Percentiles rank a stretch among this genome's conserved stretches.
Evolutionary conservation across 352 stramenopile genomes (phyloP).

Genomic region (Pythium volutum): DNA sequence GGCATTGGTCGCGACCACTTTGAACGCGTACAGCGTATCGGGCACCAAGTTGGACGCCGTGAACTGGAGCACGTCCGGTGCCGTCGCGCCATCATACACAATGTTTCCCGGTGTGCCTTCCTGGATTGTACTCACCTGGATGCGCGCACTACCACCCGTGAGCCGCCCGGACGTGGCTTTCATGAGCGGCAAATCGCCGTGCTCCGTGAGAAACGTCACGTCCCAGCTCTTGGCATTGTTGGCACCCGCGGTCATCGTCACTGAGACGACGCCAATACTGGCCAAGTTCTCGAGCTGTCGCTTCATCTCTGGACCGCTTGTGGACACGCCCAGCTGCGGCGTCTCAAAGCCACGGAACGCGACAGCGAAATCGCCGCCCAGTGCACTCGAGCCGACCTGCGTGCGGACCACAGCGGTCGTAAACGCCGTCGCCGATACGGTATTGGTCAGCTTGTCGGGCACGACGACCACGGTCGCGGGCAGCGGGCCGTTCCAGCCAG

Average conservation of each 20-base stretch:
- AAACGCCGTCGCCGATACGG: constrained; percentile 38
- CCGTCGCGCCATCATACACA: constrained; percentile 89
- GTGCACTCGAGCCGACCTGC: constrained; percentile 38
- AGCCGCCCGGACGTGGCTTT: constrained; percentile 87
- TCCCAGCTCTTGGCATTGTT: constrained; percentile 85
- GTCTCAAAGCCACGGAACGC: constrained; percentile 81
- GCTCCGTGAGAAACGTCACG: constrained; percentile 91
- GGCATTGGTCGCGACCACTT: constrained; percentile 90
- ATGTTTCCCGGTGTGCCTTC: constrained; percentile 89
- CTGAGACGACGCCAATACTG: constrained; percentile 72
- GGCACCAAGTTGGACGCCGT: constrained; percentile 79
- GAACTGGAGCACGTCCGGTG: constrained; percentile 76
- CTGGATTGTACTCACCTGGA: constrained; percentile 72
- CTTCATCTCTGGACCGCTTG: constrained; percentile 71
- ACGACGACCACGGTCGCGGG: constrained; percentile 47
- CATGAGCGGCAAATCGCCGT: constrained; percentile 93
- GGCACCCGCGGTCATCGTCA: constrained; percentile 41
- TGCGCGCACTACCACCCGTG: constrained; percentile 49
- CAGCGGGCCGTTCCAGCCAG: constrained; percentile 43
- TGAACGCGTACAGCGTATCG: constrained; percentile 92
- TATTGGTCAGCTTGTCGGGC: constrained; percentile 56
- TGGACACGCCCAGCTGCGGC: constrained; percentile 47
- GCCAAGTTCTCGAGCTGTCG: constrained; percentile 87
- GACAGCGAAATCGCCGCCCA: constrained; percentile 82
- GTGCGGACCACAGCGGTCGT: constrained; percentile 45